These are phyloP conservation scores for Dipteronia dyeriana DNA, from an alignment of 345 rosid genomes.

Conservation along the genomic window DNA sequence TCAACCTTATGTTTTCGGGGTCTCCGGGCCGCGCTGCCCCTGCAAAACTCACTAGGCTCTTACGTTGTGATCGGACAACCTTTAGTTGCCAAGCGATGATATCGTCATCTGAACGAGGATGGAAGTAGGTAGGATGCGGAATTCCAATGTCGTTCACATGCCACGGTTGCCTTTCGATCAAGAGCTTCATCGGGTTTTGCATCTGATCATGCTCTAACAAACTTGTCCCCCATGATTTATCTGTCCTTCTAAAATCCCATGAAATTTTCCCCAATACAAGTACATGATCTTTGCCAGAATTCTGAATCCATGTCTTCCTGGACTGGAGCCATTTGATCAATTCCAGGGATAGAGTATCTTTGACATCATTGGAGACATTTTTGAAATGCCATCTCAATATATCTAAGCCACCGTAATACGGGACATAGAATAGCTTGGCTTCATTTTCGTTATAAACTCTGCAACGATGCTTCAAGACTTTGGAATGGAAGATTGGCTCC, in stretches of 20 bases:
- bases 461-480: constrained; percentile 75
- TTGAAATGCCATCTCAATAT: constrained; percentile 90
- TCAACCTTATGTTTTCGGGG: constrained; percentile 58
- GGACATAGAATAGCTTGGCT: constrained; percentile 83
- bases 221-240: constrained; percentile 67
- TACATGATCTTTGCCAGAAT: constrained; percentile 79
- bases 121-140: constrained; percentile 85
- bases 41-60: constrained; percentile 57
- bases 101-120: constrained; percentile 69
- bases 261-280: constrained; percentile 82
- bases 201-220: constrained; percentile 67
- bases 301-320: constrained; percentile 50
- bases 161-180: constrained; percentile 90
- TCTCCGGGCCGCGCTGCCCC: constrained; percentile 65
- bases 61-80: constrained; percentile 45
- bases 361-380: constrained; percentile 70
- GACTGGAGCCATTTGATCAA: constrained; percentile 71
- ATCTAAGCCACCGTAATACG: constrained; percentile 78
- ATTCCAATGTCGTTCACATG: constrained; percentile 71
- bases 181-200: constrained; percentile 80
- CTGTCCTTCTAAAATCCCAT: constrained; percentile 86
- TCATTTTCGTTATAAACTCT: constrained; percentile 61
- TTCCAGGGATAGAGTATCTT: constrained; percentile 55
- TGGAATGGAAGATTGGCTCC: constrained; percentile 76
- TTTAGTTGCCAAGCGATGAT: constrained; percentile 66